phyloP scores from a whole-genome alignment of 495 filamentous ascomycete genomes.

The Pyronema omphalodes region DNA sequence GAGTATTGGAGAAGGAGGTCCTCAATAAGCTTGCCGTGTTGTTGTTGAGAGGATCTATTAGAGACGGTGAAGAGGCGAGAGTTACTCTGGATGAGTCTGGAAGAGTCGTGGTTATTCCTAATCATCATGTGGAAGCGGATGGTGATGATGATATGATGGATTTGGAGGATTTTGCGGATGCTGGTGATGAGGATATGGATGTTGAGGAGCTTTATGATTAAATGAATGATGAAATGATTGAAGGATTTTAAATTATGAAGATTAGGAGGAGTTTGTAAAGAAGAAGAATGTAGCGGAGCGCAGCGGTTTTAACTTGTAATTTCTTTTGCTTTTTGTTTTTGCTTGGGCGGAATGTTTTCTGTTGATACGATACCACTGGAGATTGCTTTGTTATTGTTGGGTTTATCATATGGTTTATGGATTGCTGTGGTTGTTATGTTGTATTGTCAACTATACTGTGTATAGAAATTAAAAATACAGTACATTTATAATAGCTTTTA shows the following conservation, averaged over 20 bases:
- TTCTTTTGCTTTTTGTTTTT: neutral
- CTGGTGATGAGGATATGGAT: slow-evolving; percentile 48
- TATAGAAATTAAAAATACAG: no score
- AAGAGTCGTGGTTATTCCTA: slow-evolving; percentile 60
- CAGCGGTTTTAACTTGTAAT: neutral
- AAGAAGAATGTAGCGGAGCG: neutral
- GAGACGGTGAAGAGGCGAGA: slow-evolving; percentile 63
- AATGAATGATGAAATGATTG: slow-evolving; percentile 13
- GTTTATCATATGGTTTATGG: no score
- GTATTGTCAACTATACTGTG: no score
- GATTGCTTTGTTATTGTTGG: no score
- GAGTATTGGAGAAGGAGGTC: slow-evolving; percentile 90
- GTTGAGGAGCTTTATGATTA: slow-evolving; percentile 48
- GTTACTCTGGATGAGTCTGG: slow-evolving; percentile 50
- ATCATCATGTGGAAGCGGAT: slow-evolving; percentile 47
- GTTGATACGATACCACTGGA: neutral
- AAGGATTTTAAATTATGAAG: no score
- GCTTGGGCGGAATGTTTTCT: neutral
- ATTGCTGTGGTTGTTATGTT: no score
- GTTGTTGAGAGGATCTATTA: slow-evolving; percentile 65
- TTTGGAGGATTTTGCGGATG: slow-evolving; percentile 51
- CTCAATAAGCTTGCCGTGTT: slow-evolving; percentile 82
- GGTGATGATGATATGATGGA: slow-evolving; percentile 54
- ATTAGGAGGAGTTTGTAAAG: neutral
- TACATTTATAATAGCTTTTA: no score